Evolutionary conservation across 139 green algal species (phyloP).

Genomic region (Deuterostichococcus epilithicus): DNA sequence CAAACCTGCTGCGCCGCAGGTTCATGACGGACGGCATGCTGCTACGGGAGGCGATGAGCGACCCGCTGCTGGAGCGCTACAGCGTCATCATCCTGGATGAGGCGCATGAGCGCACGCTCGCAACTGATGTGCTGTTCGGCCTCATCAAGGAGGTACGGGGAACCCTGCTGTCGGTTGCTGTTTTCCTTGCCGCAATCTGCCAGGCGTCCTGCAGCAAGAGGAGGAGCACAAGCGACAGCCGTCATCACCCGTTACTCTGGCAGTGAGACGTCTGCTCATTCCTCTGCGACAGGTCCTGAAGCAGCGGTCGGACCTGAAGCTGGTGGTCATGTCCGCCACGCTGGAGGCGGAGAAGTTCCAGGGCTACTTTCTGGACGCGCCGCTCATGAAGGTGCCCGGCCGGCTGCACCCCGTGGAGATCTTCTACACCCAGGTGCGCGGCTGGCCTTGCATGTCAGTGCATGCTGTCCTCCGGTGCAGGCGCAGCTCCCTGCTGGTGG

Average conservation of each 20-base stretch:
- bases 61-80: conserved; percentile 79
- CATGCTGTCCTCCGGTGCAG: too few relatives aligned
- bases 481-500: too few relatives aligned
- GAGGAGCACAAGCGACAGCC: not conserved
- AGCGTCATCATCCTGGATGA: conserved; percentile 84
- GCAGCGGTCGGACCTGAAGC: conserved; percentile 88
- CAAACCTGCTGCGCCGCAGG: too few relatives aligned
- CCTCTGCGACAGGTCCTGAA: conserved; percentile 63
- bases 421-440: conserved; percentile 91
- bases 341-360: conserved; percentile 99
- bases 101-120: conserved; percentile 82
- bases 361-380: conserved; percentile 91
- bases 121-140: conserved; percentile 85
- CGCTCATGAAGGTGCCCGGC: conserved; percentile 97
- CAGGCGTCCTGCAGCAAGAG: too few relatives aligned
- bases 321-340: conserved; percentile 99
- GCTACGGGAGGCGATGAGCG: conserved; percentile 88
- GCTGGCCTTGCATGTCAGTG: not conserved
- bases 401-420: conserved; percentile 97
- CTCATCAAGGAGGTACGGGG: conserved; percentile 72
- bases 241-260: not conserved
- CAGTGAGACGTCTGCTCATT: not conserved
- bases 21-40: conserved; percentile 98
- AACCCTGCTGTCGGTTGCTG: not conserved
- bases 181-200: not conserved